A percentile compares a stretch with the other conserved stretches of the same genome.
These are phyloP conservation scores for Colletotrichum chlorophyti DNA, from an alignment of 2,329 filamentous ascomycete genomes.

Conservation along the genomic window DNA sequence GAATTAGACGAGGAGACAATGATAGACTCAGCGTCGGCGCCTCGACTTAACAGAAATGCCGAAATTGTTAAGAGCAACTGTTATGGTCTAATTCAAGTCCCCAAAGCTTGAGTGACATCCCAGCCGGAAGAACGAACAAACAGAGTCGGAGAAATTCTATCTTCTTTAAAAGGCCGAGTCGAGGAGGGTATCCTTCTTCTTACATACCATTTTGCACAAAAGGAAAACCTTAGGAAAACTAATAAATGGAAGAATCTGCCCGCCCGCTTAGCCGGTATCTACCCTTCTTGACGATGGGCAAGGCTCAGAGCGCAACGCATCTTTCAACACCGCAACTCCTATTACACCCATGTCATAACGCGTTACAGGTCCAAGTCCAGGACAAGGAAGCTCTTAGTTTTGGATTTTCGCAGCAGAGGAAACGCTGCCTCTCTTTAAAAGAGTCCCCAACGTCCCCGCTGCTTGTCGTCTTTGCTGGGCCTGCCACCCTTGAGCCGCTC, in stretches of 20 bases:
- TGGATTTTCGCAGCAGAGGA: not conserved
- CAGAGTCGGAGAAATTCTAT: conserved; percentile 15
- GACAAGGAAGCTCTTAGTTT: not conserved
- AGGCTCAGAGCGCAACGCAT: not conserved
- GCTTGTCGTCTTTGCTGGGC: conserved; percentile 47
- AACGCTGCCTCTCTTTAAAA: conserved; percentile 42
- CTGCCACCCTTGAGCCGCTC: conserved; percentile 46
- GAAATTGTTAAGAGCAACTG: too few species aligned
- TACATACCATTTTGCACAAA: conserved; percentile 20
- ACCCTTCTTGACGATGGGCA: not conserved
- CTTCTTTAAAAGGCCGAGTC: conserved; percentile 19
- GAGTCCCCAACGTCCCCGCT: conserved; percentile 56
- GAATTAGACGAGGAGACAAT: not conserved
- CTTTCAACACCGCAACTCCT: conserved; percentile 24
- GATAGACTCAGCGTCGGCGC: too few species aligned
- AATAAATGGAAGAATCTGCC: conserved; percentile 1
- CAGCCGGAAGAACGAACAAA: not conserved
- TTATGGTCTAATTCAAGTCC: too few species aligned
- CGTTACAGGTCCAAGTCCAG: conserved; percentile 11
- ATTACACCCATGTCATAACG: conserved; percentile 20
- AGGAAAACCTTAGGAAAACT: conserved; percentile 4
- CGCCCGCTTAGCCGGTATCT: too few species aligned
- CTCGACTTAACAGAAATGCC: not conserved
- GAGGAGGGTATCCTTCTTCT: conserved; percentile 39
- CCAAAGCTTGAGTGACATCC: too few species aligned